phyloP scores from a whole-genome alignment of 768 basidiomycete genomes.

The Lactarius psammicola region DNA sequence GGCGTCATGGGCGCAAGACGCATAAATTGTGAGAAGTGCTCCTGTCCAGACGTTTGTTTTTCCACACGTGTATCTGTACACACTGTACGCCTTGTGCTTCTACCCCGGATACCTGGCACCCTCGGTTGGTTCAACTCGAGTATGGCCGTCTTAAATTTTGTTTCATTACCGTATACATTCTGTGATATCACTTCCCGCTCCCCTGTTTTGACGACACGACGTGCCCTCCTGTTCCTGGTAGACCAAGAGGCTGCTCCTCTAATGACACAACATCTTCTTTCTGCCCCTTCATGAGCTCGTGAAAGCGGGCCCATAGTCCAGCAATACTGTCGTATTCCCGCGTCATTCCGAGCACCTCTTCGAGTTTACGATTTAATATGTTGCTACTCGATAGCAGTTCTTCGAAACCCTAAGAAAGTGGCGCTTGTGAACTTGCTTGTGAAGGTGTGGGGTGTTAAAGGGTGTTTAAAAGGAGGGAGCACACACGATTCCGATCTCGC shows the following conservation, averaged over 20 bases:
- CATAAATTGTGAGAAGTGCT: conserved; percentile 22
- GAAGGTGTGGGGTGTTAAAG: background rate
- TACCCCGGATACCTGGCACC: conserved; percentile 37
- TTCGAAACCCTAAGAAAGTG: conserved; percentile 70
- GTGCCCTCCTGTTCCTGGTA: conserved; percentile 75
- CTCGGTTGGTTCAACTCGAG: conserved; percentile 9
- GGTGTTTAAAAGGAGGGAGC: background rate
- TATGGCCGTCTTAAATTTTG: conserved; percentile 20
- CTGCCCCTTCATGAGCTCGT: conserved; percentile 63
- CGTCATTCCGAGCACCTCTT: conserved; percentile 91
- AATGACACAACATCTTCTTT: conserved; percentile 33
- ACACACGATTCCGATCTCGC: conserved; percentile 71
- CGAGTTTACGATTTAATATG: conserved; percentile 82
- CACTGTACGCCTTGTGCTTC: conserved; percentile 22
- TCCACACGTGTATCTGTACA: conserved; percentile 13
- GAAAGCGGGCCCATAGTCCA: conserved; percentile 77
- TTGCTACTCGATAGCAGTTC: conserved; percentile 84
- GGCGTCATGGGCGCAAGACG: conserved; percentile 41
- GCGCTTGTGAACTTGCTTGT: background rate
- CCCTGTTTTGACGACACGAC: conserved; percentile 41
- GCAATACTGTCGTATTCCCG: conserved; percentile 90
- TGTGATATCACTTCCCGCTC: conserved; percentile 30
- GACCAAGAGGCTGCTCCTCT: conserved; percentile 36
- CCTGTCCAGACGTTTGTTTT: conserved; percentile 30
- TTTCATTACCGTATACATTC: conserved; percentile 23